Base-by-base conservation (phyloP, 2,329 filamentous ascomycete genomes). In the Fusarium caatingaense region DNA sequence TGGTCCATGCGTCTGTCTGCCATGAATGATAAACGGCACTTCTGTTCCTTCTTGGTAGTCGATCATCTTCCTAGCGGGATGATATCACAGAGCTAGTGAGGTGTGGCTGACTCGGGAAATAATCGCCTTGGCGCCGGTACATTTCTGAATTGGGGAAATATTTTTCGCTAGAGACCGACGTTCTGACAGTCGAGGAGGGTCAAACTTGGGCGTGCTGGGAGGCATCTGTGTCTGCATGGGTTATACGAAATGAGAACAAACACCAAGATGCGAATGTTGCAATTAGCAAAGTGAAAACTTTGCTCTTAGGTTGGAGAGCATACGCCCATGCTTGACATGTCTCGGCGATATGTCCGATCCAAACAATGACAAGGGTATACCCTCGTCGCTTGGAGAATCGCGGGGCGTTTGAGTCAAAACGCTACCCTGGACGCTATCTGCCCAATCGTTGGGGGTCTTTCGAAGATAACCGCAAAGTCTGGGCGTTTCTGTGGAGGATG, bases 21-120 rank as follows among this genome's bases (percentile, higher is more conserved):
- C 46, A 18, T 27, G 32, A 40, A 11, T 70, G 67, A 69, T 64
- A 53, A 30, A 28, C 67, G 67, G 67, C 67, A 69, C 54, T 68
- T 69, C 27, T 69, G 62, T 44, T 41, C 34, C 30, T 32, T 44
- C 49, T 60, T 41, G 55, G 44, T 56, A 32, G 56, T 30, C 32
- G 51, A 66, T 63, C 48, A 32, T 20, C 18, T 11, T 37, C 34
- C 51, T 42, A 23, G 44, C 66, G 62, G 49, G 20, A 68, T 69
- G 66, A 69, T 55, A 42, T 70, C 67, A 65, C 63, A 3, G 34
- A 61, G 8, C 32, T 37, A 27, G 21, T 44, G 20, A 25, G 9
- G 32, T 41, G 54, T 55, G 59, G 51, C 63, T 57, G 50, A 63
- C 63, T 69, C 46, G 54, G 51, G 66, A 45, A 66, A 66, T 61